Evolutionary conservation across 2,329 filamentous ascomycete species (phyloP).

Genomic region (Neopestalotiopsis rosae): DNA sequence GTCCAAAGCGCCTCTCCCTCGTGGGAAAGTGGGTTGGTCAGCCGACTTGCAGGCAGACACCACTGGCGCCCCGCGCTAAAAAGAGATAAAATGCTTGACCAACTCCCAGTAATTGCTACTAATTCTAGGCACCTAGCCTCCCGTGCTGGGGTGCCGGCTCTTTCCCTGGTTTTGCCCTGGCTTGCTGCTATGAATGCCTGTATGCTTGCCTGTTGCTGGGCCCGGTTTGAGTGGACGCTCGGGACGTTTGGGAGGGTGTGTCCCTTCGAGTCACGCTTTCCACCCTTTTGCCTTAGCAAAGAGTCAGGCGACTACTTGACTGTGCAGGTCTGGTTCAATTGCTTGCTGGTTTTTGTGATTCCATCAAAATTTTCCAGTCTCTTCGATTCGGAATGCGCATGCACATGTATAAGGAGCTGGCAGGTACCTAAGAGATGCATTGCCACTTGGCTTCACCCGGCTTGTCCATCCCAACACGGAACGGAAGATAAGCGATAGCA

Average conservation of each 20-base stretch:
- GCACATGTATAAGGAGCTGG: background rate
- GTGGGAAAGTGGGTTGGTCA: no score
- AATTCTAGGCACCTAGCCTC: background rate
- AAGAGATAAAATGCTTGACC: no score
- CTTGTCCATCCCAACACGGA: background rate
- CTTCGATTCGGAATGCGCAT: background rate
- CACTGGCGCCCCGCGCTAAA: no score
- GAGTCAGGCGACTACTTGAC: slow-evolving; percentile 8
- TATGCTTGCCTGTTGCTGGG: background rate
- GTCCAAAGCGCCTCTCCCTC: no score
- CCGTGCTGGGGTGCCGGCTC: background rate
- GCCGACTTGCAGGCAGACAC: no score
- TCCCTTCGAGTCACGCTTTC: slow-evolving; percentile 8
- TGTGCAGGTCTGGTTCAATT: background rate
- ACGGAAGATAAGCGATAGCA: background rate
- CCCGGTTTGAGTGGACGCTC: background rate
- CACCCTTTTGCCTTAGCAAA: background rate
- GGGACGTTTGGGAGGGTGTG: no score
- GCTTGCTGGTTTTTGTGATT: background rate
- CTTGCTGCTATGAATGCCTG: background rate
- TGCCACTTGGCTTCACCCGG: slow-evolving; percentile 11
- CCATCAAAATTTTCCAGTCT: no score
- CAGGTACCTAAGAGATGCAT: background rate
- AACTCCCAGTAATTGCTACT: background rate
- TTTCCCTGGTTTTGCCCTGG: no score